Evolutionary conservation across 2,329 filamentous ascomycete species (phyloP).

Genomic region (Ascochyta fabae): DNA sequence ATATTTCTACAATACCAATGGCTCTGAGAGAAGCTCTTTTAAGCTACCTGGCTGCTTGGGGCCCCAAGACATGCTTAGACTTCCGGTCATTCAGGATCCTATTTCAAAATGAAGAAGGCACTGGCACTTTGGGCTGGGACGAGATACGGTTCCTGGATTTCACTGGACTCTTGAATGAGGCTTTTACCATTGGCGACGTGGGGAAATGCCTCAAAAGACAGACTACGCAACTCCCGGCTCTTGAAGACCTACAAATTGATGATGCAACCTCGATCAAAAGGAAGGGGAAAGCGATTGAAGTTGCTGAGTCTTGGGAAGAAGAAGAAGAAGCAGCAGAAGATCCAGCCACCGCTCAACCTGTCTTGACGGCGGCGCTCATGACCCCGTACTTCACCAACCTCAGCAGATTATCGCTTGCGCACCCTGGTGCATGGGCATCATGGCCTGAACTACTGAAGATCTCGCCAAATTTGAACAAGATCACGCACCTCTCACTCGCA

Average conservation of each 20-base stretch:
- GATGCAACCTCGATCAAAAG: constrained; percentile 3
- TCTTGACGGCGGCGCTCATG: constrained; percentile 26
- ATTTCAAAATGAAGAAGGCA: constrained; percentile 50
- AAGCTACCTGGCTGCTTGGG: constrained; percentile 62
- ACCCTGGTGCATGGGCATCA: constrained; percentile 56
- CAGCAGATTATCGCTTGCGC: constrained; percentile 64
- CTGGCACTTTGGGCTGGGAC: constrained; percentile 49
- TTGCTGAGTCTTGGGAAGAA: constrained; percentile 58
- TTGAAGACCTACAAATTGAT: constrained; percentile 23
- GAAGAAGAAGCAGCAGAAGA: constrained; percentile 52
- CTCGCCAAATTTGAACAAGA: constrained; percentile 59
- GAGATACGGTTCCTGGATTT: constrained; percentile 61
- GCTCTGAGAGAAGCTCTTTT: constrained; percentile 61
- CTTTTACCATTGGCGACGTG: constrained; percentile 58
- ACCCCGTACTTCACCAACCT: constrained; percentile 57
- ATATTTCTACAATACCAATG: constrained; percentile 59
- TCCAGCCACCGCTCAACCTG: not conserved
- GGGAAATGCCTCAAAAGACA: constrained; percentile 50
- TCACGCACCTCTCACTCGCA: constrained; percentile 68
- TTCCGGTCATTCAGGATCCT: constrained; percentile 58
- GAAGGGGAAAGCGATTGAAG: constrained; percentile 23
- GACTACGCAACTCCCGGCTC: constrained; percentile 15
- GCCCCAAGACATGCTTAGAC: constrained; percentile 49
- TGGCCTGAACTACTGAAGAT: constrained; percentile 64
- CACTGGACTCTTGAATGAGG: constrained; percentile 56